phyloP scores from a whole-genome alignment of 2,329 filamentous ascomycete species.

The Fusarium lateritium region DNA sequence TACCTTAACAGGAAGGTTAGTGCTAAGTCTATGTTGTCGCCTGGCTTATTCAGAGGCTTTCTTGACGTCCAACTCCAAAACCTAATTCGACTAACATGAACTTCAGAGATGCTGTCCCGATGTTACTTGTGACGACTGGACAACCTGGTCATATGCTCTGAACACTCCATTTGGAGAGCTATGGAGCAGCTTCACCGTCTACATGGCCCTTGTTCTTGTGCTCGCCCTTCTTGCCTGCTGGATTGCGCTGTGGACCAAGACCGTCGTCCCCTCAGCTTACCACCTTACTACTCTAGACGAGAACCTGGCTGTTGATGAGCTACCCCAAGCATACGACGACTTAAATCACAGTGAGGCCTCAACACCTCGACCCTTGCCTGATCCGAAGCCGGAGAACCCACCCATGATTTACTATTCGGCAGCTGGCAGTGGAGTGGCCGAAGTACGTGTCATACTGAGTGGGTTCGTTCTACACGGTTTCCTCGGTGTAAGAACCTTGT shows the following conservation, averaged over 20 bases:
- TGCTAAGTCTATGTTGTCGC: neutral
- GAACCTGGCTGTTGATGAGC: slow-evolving; percentile 81
- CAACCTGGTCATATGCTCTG: slow-evolving; percentile 67
- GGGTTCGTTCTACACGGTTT: slow-evolving; percentile 98
- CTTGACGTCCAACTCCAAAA: neutral
- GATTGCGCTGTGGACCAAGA: slow-evolving; percentile 91
- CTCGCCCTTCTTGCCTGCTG: slow-evolving; percentile 82
- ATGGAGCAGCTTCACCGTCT: slow-evolving; percentile 85
- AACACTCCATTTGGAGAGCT: slow-evolving; percentile 61
- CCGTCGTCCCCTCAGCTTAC: slow-evolving; percentile 90
- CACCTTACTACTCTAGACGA: slow-evolving; percentile 92
- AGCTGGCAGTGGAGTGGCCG: slow-evolving; percentile 94
- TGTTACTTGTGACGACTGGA: slow-evolving; percentile 70
- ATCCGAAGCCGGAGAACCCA: slow-evolving; percentile 59
- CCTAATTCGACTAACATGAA: slow-evolving; percentile 16
- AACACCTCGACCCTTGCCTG: slow-evolving; percentile 58
- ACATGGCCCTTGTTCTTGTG: slow-evolving; percentile 78
- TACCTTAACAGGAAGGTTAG: slow-evolving; percentile 78
- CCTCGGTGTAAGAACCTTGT: slow-evolving; percentile 86
- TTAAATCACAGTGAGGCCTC: slow-evolving; percentile 61
- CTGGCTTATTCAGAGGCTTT: neutral
- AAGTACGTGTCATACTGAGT: slow-evolving; percentile 97
- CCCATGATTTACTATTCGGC: slow-evolving; percentile 97
- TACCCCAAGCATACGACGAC: slow-evolving; percentile 57
- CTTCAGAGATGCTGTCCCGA: slow-evolving; percentile 68